Conservation (phyloP, 2,329 filamentous ascomycete genomes). For the Penicillium glabrum region DNA sequence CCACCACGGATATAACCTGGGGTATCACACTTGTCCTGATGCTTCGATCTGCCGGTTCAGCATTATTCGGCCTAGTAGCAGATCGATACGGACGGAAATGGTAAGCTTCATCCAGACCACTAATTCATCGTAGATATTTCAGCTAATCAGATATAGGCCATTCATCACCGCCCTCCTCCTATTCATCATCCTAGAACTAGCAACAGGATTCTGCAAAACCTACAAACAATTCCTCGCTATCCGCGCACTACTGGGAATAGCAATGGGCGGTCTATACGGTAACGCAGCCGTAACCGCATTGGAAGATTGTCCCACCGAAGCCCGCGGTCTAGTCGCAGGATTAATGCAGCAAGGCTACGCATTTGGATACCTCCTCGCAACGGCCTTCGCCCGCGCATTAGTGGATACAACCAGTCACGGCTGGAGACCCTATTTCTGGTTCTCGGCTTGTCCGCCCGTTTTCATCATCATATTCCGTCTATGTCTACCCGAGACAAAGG, state of each 20-base stretch:
- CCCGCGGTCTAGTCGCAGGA: conserved; percentile 39
- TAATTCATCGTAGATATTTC: neutral
- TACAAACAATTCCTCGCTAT: conserved; percentile 38
- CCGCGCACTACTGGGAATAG: conserved; percentile 38
- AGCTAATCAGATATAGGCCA: neutral
- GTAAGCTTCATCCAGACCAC: neutral
- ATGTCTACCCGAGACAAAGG: conserved; percentile 71
- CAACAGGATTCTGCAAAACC: conserved; percentile 37
- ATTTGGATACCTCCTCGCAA: conserved; percentile 36
- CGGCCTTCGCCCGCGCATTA: conserved; percentile 36
- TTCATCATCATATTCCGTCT: conserved; percentile 67
- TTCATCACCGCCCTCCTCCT: neutral
- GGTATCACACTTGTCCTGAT: neutral
- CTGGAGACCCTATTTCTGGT: conserved; percentile 40
- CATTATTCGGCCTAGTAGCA: neutral
- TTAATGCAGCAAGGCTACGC: conserved; percentile 37
- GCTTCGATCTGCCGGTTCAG: neutral
- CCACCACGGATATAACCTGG: neutral
- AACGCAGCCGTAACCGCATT: conserved; percentile 40
- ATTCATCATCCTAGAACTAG: conserved; percentile 39
- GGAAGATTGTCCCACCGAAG: conserved; percentile 41
- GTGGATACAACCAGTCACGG: conserved; percentile 35
- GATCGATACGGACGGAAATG: neutral
- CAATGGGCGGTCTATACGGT: conserved; percentile 38
- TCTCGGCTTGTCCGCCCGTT: conserved; percentile 37